Conservation (phyloP, 2,329 filamentous ascomycete genomes). For the Xylariomycetidae sp. region DNA sequence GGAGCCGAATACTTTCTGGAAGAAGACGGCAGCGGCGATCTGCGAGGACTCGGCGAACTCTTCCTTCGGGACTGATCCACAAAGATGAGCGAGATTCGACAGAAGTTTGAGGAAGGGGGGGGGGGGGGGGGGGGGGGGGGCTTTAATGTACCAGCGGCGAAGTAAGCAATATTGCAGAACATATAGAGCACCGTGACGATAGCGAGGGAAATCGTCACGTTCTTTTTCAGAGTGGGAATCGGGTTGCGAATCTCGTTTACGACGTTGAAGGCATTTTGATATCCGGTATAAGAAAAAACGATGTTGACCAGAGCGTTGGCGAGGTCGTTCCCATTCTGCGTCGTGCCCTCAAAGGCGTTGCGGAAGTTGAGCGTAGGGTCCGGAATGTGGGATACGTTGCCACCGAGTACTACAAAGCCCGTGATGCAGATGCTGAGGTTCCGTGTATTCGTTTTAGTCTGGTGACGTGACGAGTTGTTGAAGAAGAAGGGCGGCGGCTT, state of each 20-base stretch:
- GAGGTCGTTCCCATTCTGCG: conserved; percentile 37
- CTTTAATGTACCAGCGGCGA: conserved; percentile 47
- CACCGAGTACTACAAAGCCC: conserved; percentile 59
- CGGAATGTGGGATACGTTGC: conserved; percentile 40
- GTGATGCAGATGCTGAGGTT: conserved; percentile 44
- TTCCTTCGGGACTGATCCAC: conserved; percentile 45
- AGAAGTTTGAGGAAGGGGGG: no score
- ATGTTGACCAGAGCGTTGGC: conserved; percentile 57
- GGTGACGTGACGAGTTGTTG: no score
- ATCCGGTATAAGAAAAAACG: conserved; percentile 54
- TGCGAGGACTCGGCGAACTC: conserved; percentile 47
- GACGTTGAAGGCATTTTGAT: conserved; percentile 55
- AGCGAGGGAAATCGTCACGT: conserved; percentile 43
- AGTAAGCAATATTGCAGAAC: conserved; percentile 56
- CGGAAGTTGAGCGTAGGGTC: conserved; percentile 51
- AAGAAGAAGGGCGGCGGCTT: not conserved
- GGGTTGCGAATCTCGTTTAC: conserved; percentile 56
- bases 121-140: no score
- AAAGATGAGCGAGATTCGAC: no score
- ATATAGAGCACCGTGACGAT: conserved; percentile 51
- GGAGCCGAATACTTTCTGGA: conserved; percentile 51
- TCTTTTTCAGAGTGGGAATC: conserved; percentile 47
- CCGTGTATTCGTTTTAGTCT: not conserved
- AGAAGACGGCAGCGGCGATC: conserved; percentile 54
- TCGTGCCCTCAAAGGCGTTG: conserved; percentile 48